phyloP scores from a whole-genome alignment of 2,329 filamentous ascomycete species.

The Nannizzia gypsea region DNA sequence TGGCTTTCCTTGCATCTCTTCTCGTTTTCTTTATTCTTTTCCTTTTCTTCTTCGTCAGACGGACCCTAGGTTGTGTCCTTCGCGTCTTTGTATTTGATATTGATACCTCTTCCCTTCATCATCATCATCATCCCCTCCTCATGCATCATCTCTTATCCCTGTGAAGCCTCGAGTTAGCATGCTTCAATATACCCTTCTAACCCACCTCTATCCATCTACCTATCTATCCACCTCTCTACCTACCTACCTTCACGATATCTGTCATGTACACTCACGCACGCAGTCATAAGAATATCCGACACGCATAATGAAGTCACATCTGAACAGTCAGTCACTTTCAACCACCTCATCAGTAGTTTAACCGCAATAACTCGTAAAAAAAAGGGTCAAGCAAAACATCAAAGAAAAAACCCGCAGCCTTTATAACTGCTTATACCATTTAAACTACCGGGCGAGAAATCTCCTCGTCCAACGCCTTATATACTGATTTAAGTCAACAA shows the following conservation, averaged over 20 bases:
- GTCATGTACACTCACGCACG: not conserved
- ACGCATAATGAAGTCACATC: not conserved
- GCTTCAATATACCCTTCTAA: not conserved
- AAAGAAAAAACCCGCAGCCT: no score
- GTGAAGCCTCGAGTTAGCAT: not conserved
- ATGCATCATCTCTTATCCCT: not conserved
- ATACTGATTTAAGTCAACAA: no score
- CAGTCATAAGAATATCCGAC: not conserved
- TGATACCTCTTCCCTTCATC: not conserved
- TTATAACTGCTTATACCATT: no score
- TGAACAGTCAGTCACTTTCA: not conserved
- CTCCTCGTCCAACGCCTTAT: no score
- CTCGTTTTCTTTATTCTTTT: not conserved
- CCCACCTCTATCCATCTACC: not conserved
- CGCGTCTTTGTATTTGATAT: conserved; percentile 2
- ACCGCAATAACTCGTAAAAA: no score
- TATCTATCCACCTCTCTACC: not conserved
- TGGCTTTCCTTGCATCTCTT: not conserved
- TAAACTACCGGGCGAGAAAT: no score
- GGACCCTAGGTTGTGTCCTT: not conserved
- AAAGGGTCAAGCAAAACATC: no score
- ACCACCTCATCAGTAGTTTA: no score
- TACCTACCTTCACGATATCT: not conserved
- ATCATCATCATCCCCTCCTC: not conserved
- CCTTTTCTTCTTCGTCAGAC: not conserved